Evolutionary conservation across 129 eudicot genomes (phyloP).

Genomic region (Logfia minima): DNA sequence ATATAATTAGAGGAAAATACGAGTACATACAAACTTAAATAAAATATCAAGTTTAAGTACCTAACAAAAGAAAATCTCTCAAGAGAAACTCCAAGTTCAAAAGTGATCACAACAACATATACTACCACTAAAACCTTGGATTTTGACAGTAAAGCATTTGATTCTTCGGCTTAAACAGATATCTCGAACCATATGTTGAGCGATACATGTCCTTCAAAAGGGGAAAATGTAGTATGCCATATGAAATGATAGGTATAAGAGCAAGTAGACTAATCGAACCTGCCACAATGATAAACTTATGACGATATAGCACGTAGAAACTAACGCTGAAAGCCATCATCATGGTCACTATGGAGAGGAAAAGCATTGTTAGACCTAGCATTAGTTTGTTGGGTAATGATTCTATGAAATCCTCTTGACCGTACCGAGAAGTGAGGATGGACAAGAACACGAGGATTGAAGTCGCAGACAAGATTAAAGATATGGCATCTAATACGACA

Average conservation of each 20-base stretch:
- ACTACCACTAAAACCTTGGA: neutral
- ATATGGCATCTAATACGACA: conserved; percentile 17
- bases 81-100: neutral
- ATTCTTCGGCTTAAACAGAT: conserved; percentile 15
- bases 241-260: neutral
- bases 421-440: conserved; percentile 15
- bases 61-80: neutral
- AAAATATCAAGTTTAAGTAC: neutral
- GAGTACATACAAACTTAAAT: too few species aligned
- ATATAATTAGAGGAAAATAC: too few species aligned
- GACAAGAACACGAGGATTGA: conserved; percentile 21
- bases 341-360: conserved; percentile 12
- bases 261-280: neutral
- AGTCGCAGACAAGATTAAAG: neutral
- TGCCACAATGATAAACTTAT: neutral
- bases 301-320: conserved; percentile 18
- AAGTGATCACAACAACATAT: neutral
- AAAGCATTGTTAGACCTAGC: conserved; percentile 7
- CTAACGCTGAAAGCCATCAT: conserved; percentile 14
- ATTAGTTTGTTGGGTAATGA: conserved; percentile 8
- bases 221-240: conserved; percentile 3
- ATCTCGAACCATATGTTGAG: neutral
- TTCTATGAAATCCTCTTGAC: conserved; percentile 14
- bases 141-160: conserved; percentile 1
- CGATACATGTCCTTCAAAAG: neutral